A percentile compares a stretch with the other conserved stretches of the same genome.
Evolutionary conservation across 441 rosid genomes (phyloP).

Genomic region (Cnidoscolus chayamansa): DNA sequence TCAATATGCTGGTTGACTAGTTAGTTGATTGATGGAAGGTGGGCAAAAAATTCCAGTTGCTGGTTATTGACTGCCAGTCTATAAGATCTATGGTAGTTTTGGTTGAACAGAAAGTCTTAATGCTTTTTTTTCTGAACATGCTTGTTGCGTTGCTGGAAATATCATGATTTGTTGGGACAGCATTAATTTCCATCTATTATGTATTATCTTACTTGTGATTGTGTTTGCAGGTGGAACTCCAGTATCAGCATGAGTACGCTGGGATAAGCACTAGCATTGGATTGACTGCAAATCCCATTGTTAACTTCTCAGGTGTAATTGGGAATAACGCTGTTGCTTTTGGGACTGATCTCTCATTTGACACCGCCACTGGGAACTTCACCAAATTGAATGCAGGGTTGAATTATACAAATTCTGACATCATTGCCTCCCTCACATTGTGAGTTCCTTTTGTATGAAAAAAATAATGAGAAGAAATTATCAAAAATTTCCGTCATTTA

Average conservation of each 20-base stretch:
- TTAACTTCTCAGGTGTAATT: slow-evolving; percentile 84
- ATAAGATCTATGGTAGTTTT: not conserved
- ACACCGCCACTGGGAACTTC: slow-evolving; percentile 71
- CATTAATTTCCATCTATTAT: not conserved
- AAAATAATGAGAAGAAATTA: too few relatives aligned
- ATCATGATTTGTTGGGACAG: not conserved
- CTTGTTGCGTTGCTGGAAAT: slow-evolving; percentile 3
- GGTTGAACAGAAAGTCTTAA: not conserved
- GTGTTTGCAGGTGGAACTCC: slow-evolving; percentile 69
- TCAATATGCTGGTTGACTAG: not conserved
- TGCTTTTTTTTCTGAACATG: not conserved
- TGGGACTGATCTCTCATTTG: slow-evolving; percentile 83
- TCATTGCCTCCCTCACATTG: slow-evolving; percentile 72
- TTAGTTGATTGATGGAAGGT: not conserved
- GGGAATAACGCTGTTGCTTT: slow-evolving; percentile 56
- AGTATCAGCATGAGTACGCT: slow-evolving; percentile 83
- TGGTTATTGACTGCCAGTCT: not conserved
- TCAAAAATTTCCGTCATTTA: too few relatives aligned
- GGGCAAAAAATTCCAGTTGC: not conserved
- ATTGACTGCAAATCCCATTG: slow-evolving; percentile 70
- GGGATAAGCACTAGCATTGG: slow-evolving; percentile 85
- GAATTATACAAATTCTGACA: slow-evolving; percentile 58
- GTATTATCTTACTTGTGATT: slow-evolving; percentile 18
- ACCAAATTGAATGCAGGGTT: slow-evolving; percentile 73
- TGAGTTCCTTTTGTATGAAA: slow-evolving; percentile 33